Evolutionary conservation across 768 basidiomycete species (phyloP).

Genomic region (Cystofilobasidium ferigula): DNA sequence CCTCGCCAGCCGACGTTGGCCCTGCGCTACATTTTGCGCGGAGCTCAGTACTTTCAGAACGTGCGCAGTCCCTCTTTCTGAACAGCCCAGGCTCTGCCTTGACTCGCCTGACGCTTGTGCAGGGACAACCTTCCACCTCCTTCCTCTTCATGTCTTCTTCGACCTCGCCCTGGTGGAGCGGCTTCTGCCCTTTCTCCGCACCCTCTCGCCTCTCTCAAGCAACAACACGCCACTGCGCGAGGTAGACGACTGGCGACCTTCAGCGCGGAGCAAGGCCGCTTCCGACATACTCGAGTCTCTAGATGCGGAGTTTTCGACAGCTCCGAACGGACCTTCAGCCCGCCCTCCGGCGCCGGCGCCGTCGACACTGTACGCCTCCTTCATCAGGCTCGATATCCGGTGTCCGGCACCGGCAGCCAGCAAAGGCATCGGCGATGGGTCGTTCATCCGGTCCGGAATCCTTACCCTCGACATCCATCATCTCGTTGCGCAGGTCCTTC

Average conservation of each 20-base stretch:
- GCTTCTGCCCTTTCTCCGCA: slow-evolving; percentile 46
- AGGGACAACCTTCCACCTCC: slow-evolving; percentile 2
- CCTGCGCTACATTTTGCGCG: not conserved
- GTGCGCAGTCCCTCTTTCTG: not conserved
- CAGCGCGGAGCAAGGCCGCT: not conserved
- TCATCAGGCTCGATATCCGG: slow-evolving; percentile 58
- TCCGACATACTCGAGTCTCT: not conserved
- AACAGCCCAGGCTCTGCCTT: not conserved
- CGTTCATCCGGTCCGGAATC: slow-evolving; percentile 15
- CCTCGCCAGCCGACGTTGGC: not conserved
- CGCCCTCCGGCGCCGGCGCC: slow-evolving; percentile 12
- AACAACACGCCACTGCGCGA: not conserved
- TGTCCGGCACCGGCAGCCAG: slow-evolving; percentile 50
- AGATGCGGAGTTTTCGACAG: not conserved
- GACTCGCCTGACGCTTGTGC: not conserved
- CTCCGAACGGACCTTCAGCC: not conserved
- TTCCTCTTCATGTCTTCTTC: slow-evolving; percentile 56
- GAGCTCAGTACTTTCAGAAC: not conserved
- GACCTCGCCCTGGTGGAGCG: slow-evolving; percentile 47
- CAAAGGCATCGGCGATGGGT: slow-evolving; percentile 29
- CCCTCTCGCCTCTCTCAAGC: slow-evolving; percentile 33
- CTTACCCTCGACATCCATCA: slow-evolving; percentile 18
- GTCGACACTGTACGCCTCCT: slow-evolving; percentile 42
- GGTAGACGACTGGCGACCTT: slow-evolving; percentile 12
- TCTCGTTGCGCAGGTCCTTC: not conserved